phyloP scores from a whole-genome alignment of 1,139 yeast species.

The Suhomyces yuchorum region DNA sequence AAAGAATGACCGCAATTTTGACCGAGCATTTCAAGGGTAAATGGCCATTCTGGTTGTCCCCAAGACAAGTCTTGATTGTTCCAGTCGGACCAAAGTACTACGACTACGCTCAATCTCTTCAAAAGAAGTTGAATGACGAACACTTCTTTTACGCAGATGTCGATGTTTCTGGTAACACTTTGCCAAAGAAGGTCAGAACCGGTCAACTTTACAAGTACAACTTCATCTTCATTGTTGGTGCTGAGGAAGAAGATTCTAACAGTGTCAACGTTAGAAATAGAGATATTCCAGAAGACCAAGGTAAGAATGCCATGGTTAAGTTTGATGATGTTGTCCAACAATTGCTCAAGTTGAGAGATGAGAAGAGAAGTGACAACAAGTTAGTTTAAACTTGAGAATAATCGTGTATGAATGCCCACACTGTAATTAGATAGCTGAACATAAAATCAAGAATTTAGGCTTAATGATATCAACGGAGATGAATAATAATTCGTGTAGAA shows the following conservation, averaged over 20 bases:
- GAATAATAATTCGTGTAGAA: background rate
- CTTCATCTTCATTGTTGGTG: conserved; percentile 95
- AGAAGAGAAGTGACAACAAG: conserved; percentile 70
- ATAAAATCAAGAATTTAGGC: background rate
- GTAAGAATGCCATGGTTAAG: conserved; percentile 80
- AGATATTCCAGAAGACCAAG: conserved; percentile 80
- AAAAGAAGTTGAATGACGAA: conserved; percentile 61
- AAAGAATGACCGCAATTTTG: conserved; percentile 96
- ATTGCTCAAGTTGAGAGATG: conserved; percentile 62
- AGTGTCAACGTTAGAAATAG: conserved; percentile 92
- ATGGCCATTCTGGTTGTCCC: conserved; percentile 99
- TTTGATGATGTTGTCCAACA: conserved; percentile 71
- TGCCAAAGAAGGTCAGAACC: conserved; percentile 94
- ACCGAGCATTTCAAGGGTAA: conserved; percentile 97
- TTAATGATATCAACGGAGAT: conserved; percentile 4
- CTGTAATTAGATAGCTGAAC: conserved; percentile 5
- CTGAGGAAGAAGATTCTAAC: conserved; percentile 75
- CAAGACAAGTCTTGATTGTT: conserved; percentile 91
- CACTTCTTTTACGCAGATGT: conserved; percentile 87
- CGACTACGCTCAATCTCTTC: conserved; percentile 83
- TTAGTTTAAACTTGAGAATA: conserved; percentile 29
- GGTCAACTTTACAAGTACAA: conserved; percentile 93
- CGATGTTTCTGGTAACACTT: conserved; percentile 89
- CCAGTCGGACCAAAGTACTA: conserved; percentile 94
- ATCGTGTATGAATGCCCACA: background rate